Conservation (phyloP, 1,284 basidiomycete genomes). For the Cutaneotrichosporon sp. region DNA sequence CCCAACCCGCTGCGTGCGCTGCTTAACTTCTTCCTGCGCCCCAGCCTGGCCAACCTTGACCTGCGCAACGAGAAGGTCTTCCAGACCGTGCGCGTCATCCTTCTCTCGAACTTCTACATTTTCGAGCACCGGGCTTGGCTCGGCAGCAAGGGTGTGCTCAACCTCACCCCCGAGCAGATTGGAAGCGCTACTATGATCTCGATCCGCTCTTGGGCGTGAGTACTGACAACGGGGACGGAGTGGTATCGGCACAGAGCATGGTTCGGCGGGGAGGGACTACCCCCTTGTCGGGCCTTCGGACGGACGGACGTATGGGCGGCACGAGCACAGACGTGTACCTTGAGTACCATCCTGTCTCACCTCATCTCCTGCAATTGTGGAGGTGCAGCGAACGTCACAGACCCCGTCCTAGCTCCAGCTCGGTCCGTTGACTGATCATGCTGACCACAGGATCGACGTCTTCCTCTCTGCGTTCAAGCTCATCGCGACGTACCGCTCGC, state of each 20-base stretch:
- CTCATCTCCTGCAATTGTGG: too few species aligned
- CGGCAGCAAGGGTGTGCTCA: conserved; percentile 37
- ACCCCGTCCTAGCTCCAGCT: too few species aligned
- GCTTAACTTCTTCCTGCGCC: conserved; percentile 14
- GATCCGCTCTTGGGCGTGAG: conserved; percentile 45
- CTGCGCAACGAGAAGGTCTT: conserved; percentile 25
- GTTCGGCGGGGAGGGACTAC: too few species aligned
- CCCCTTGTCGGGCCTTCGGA: not conserved
- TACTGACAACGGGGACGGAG: conserved; percentile 1
- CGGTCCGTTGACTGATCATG: too few species aligned
- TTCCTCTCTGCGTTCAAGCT: conserved; percentile 36
- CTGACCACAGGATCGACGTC: conserved; percentile 35
- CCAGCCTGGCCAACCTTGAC: conserved; percentile 16
- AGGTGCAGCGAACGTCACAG: too few species aligned
- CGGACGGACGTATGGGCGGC: not conserved
- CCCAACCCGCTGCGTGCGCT: conserved; percentile 32
- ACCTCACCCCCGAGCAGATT: conserved; percentile 22
- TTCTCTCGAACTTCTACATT: conserved; percentile 41
- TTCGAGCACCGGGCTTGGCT: conserved; percentile 44
- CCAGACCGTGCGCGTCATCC: conserved; percentile 36
- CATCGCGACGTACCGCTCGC: conserved; percentile 18
- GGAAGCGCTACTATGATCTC: conserved; percentile 1
- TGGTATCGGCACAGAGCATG: too few species aligned
- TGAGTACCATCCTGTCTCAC: too few species aligned
- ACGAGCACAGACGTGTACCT: not conserved